These are phyloP conservation scores for Penicillium crustosum DNA, from an alignment of 2,329 filamentous ascomycete species.

Conservation along the genomic window DNA sequence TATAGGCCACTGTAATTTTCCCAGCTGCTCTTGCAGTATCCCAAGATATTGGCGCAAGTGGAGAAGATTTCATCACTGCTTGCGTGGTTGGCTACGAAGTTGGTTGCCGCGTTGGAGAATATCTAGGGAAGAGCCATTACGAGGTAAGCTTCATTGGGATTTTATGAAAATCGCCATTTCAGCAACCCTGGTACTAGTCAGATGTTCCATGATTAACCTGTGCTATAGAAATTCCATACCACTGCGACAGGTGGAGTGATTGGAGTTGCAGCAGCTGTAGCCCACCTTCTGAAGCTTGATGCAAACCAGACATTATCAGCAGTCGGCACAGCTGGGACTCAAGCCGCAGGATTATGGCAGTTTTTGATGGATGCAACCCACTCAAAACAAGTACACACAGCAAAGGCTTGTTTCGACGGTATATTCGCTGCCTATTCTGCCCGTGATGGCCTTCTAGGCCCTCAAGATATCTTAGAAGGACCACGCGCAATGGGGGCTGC, in stretches of 20 bases:
- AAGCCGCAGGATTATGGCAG: conserved; percentile 36
- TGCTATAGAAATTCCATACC: conserved; percentile 27
- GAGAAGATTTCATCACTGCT: conserved; percentile 32
- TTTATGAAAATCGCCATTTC: too few relatives aligned
- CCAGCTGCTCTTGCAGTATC: conserved; percentile 33
- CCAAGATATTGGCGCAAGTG: conserved; percentile 29
- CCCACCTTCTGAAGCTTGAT: conserved; percentile 27
- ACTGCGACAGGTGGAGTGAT: conserved; percentile 30
- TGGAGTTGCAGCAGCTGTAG: conserved; percentile 31
- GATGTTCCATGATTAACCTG: background rate
- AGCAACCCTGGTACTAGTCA: too few relatives aligned
- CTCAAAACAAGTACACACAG: conserved; percentile 36
- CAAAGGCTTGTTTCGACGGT: conserved; percentile 34
- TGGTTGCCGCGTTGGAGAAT: conserved; percentile 32
- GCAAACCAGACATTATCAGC: conserved; percentile 27
- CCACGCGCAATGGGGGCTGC: conserved; percentile 29
- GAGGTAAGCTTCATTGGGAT: conserved; percentile 20
- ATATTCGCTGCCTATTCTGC: conserved; percentile 35
- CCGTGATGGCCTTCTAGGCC: conserved; percentile 28
- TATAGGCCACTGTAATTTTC: conserved; percentile 32
- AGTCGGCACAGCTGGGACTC: conserved; percentile 34
- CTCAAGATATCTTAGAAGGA: conserved; percentile 30
- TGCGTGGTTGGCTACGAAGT: conserved; percentile 37
- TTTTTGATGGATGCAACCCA: conserved; percentile 30
- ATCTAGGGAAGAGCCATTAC: conserved; percentile 33